A percentile compares a stretch with the other conserved stretches of the same genome.
These are phyloP conservation scores for Colletotrichum cordylinicola DNA, from an alignment of 2,329 filamentous ascomycete genomes.

Conservation along the genomic window DNA sequence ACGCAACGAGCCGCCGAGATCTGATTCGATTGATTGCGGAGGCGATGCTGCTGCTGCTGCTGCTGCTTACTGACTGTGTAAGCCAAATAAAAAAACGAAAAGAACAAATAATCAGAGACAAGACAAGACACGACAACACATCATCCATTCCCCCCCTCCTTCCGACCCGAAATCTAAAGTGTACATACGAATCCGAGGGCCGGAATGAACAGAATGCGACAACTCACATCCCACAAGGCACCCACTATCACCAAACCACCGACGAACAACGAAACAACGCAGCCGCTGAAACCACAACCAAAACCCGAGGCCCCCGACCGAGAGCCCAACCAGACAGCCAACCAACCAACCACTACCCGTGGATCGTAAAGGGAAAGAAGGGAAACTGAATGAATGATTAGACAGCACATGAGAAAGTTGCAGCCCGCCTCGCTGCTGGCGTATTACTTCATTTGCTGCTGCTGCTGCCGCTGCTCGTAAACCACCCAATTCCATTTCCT, in stretches of 20 bases:
- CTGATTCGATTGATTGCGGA: not conserved
- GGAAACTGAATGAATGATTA: not conserved
- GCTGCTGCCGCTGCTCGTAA: not conserved
- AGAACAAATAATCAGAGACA: not conserved
- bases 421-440: not conserved
- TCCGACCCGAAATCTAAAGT: not conserved
- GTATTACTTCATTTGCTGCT: not conserved
- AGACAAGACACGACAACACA: not conserved
- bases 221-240: constrained; percentile 9
- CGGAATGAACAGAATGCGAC: not conserved
- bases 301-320: not conserved
- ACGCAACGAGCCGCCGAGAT: not conserved
- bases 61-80: not conserved
- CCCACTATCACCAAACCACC: not conserved
- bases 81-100: not conserved
- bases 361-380: not conserved
- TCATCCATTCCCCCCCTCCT: not conserved
- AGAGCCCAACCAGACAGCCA: not conserved
- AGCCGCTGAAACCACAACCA: not conserved
- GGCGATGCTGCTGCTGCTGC: not conserved
- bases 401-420: not conserved
- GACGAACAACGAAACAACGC: not conserved
- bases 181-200: not conserved
- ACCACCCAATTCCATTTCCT: not conserved
- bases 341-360: not conserved